Evolutionary conservation across 176 grass and related monocot species (phyloP).

Genomic region (Aegilops sharonensis): DNA sequence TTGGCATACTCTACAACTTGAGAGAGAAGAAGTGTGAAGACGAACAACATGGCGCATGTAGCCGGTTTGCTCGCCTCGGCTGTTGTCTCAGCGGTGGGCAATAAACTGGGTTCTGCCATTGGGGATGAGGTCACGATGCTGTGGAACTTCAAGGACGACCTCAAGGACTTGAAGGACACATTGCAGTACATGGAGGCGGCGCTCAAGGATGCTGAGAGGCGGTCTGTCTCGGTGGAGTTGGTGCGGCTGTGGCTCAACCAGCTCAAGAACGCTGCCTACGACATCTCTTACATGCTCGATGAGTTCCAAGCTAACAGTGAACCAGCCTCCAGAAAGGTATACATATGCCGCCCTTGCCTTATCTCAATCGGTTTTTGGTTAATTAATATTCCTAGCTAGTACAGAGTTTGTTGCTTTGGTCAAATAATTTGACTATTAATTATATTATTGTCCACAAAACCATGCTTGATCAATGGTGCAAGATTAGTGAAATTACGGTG

Average conservation of each 20-base stretch:
- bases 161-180: neutral
- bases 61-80: neutral
- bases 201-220: slow-evolving; percentile 6
- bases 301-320: neutral
- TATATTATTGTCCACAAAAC: neutral
- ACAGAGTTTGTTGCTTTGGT: neutral
- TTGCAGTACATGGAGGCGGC: neutral
- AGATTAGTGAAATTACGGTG: too few species aligned
- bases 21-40: neutral
- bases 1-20: neutral
- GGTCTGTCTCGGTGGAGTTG: neutral
- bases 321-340: neutral
- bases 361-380: neutral
- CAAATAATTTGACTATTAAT: neutral
- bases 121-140: neutral
- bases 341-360: neutral
- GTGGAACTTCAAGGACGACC: neutral
- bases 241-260: neutral
- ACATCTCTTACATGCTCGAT: neutral
- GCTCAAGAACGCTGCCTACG: neutral
- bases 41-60: neutral
- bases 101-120: neutral
- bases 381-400: neutral
- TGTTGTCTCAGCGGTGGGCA: neutral
- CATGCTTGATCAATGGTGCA: too few species aligned